Evolutionary conservation across 768 basidiomycete species (phyloP), one percentile per base, ranked within the genome.

Genomic region (Boletus reticulatus): DNA sequence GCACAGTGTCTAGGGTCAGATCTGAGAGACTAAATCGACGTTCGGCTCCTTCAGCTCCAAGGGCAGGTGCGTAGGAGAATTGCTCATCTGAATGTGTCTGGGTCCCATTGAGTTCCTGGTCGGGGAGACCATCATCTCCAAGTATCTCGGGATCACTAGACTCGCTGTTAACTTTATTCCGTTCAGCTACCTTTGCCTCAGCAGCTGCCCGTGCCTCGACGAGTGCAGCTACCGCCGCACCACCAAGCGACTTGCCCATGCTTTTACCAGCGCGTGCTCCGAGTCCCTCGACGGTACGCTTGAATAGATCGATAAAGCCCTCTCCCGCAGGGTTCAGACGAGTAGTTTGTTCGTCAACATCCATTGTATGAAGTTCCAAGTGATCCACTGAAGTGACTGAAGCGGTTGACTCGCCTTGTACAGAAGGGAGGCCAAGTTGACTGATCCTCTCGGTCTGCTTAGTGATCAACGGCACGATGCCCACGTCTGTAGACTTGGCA

Each of bases 271-370:
- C 64, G 5, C 80, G 81, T 17, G 82, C 76, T 17, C 86, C 85
- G 29, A 87, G 74, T 16, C 78, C 85, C 66, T 88, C 84, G 0
- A 91, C 82, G 1, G 84, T 89, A 64, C 81, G 84, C 73, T 88
- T 92, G 48, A 92, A 76, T 17, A 79, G 75, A 62, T 83, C 81
- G 42, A 92, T 76, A 59, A 87, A 80, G 20, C 80, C 86, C 31
- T 81, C 68, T 6, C 69, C 61, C 19, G 49, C 49, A 27, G 51
- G 41, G 41, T 64, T 48, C 43, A 62, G 31, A 22, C 32, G 53
- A 52, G 36, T 45, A 16, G 47, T 47, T 42, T 55, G 56, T 44
- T 56, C 55, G 31, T 59, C 60, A 47, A 61, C 43, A 42, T 74
- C 64, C 51, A 64, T 64, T 37, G 53, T 52, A 50, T 71, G 63